Base-by-base conservation (phyloP, 2,329 filamentous ascomycete genomes). In the Venturiaceae sp. region DNA sequence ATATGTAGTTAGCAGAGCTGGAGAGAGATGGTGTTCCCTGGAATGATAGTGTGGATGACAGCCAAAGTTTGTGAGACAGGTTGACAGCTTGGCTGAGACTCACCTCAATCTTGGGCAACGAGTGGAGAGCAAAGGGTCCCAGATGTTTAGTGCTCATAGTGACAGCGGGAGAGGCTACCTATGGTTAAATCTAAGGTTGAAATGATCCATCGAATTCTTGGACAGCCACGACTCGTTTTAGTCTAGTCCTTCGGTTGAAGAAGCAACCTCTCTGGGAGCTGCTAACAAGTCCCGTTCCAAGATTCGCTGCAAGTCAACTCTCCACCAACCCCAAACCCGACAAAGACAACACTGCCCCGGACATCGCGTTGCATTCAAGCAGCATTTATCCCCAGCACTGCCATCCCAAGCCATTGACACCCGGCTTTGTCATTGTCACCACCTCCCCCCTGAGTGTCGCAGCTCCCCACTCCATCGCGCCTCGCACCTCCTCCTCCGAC, bases 101-200 rank as follows among this genome's bases (percentile, higher is more conserved):
- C 23, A 61, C 60, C 58, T 61, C 60, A 44, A 61, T 56, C 53
- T 60, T 61, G 16, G 58, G 58, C 26, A 60, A 52, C 19, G 33
- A 23, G 23, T 3, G 14, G 50, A 53, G 33, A 11, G 50, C 33
- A n/a, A 47, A 47, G 44, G 23, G 26, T 16, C 23, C n/a, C 44
- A 50, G 44, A n/a, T 30, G n/a, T n/a, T n/a, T n/a, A n/a, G n/a
- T n/a, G n/a, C n/a, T n/a, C n/a, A n/a, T n/a, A n/a, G n/a, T n/a
- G n/a, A n/a, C 7, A 26, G 44, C 23, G 23, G 26, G 13, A n/a
- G 44, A 26, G 44, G n/a, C n/a, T n/a, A n/a, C n/a, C n/a, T n/a
- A n/a, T n/a, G n/a, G n/a, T n/a, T n/a, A n/a, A n/a, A n/a, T n/a
- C n/a, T n/a, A n/a, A n/a, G n/a, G n/a, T n/a, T n/a, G n/a, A n/a